Percentiles rank a stretch among this genome's conserved stretches.
Conservation (phyloP, 805 yeast species). For the Yarrowia phangngaensis region DNA sequence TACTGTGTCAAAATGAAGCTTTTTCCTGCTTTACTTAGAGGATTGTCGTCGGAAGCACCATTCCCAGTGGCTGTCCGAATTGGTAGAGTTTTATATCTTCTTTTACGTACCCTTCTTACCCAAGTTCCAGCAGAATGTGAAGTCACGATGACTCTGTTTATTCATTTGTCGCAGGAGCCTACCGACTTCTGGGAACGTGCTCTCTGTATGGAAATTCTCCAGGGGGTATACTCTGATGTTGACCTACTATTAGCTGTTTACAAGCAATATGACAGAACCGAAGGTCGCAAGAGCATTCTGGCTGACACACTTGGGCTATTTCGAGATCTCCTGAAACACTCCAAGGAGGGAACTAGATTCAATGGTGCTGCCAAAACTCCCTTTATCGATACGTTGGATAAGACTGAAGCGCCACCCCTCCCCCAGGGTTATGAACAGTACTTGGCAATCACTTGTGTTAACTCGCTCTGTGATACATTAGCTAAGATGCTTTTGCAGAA, state of each 20-base stretch:
- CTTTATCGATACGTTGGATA: constrained; percentile 74
- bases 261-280: constrained; percentile 56
- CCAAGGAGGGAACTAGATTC: constrained; percentile 13
- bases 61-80: constrained; percentile 74
- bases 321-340: constrained; percentile 34
- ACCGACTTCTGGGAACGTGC: constrained; percentile 69
- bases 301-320: constrained; percentile 49
- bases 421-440: constrained; percentile 61
- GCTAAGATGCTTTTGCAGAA: constrained; percentile 42
- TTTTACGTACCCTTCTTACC: constrained; percentile 59
- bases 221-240: constrained; percentile 56
- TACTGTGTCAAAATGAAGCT: constrained; percentile 62
- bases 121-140: constrained; percentile 73
- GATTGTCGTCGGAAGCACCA: constrained; percentile 54
- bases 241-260: constrained; percentile 51
- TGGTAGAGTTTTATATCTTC: constrained; percentile 61
- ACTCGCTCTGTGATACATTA: constrained; percentile 63
- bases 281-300: constrained; percentile 58
- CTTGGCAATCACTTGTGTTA: constrained; percentile 53
- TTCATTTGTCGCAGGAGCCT: constrained; percentile 60
- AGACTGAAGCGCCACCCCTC: constrained; percentile 65
- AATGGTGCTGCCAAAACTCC: constrained; percentile 44
- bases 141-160: constrained; percentile 68
- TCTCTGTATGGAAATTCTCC: constrained; percentile 68
- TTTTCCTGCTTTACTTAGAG: constrained; percentile 70